Evolutionary conservation across 2,329 filamentous ascomycete genomes (phyloP), one percentile per base, ranked within the genome.

Genomic region (Neonectria neomacrospora): DNA sequence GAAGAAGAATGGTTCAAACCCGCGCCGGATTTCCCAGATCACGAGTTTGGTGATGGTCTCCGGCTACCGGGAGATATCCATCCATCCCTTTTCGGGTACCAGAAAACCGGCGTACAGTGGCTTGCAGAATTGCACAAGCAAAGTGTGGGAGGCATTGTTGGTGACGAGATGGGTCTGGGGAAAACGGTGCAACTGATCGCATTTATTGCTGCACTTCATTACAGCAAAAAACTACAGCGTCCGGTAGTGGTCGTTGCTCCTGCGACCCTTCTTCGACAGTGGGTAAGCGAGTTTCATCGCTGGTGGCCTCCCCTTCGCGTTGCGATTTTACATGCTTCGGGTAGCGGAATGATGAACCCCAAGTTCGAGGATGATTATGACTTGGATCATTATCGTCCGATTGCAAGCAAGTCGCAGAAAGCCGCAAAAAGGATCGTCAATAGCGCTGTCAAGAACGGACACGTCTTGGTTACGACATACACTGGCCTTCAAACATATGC

Each of bases 301-400:
- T 99, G 96, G 96, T 99, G 96, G 96, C 96, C 96, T n/a, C 91
- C 96, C n/a, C 83, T 99, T 32, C 88, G 96, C 44, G 96, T 99
- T 5, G 97, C 94, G 0, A 98, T 99, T 65, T 78, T 99, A 52
- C 96, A 99, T 76, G 93, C 93, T 1, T 97, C 96, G 5, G 96
- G 96, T 3, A 98, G 94, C 76, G 96, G 96, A 18, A 98, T 99
- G 95, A 82, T 97, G 56, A 94, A 97, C 68, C 83, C 96, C n/a
- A 80, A 89, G 78, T 76, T 88, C 73, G 80, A 88, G 77, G 78
- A 87, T 70, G 79, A 82, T 16, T 82, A 83, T 58, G 81, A 85
- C 44, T 79, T 85, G 68, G 82, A 86, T 7, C 71, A 79, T 70
- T 78, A 71, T 47, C 76, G 73, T 68, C 76, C 77, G 3, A 59